phyloP scores from a whole-genome alignment of 352 stramenopile genomes.

The Aphanomyces invadans region DNA sequence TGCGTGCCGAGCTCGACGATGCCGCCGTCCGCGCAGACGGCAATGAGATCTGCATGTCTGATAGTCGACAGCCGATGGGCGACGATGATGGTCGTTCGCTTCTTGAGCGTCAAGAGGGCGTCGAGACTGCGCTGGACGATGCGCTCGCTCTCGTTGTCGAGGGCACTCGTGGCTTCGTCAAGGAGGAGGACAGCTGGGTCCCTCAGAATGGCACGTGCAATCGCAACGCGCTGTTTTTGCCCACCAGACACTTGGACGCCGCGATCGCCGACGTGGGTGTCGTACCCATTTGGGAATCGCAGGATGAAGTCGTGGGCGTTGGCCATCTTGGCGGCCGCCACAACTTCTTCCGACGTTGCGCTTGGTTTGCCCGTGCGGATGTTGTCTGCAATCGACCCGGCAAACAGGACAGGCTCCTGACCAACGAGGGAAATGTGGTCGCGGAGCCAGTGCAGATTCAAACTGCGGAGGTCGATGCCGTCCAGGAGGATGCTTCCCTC shows the following conservation, averaged over 20 bases:
- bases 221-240: constrained; percentile 89
- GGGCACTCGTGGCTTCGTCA: constrained; percentile 67
- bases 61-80: constrained; percentile 23
- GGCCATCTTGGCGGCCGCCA: constrained; percentile 49
- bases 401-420: constrained; percentile 87
- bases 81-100: constrained; percentile 25
- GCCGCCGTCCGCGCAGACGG: constrained; percentile 13
- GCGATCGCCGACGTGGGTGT: constrained; percentile 69
- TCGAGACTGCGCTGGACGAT: constrained; percentile 21
- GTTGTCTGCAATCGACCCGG: constrained; percentile 33
- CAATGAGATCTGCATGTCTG: constrained; percentile 24
- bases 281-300: constrained; percentile 77
- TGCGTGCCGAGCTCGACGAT: constrained; percentile 23
- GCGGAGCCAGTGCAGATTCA: constrained; percentile 33
- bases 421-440: constrained; percentile 28
- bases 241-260: constrained; percentile 73
- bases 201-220: constrained; percentile 73
- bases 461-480: constrained; percentile 25
- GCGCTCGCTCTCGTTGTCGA: constrained; percentile 47
- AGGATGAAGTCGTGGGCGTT: constrained; percentile 85
- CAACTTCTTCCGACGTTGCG: constrained; percentile 47
- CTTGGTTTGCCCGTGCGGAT: constrained; percentile 45
- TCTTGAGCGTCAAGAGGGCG: constrained; percentile 21
- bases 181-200: constrained; percentile 69
- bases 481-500: neutral